These are phyloP conservation scores for Letharia lupina DNA, from an alignment of 495 filamentous ascomycete species.

Conservation along the genomic window DNA sequence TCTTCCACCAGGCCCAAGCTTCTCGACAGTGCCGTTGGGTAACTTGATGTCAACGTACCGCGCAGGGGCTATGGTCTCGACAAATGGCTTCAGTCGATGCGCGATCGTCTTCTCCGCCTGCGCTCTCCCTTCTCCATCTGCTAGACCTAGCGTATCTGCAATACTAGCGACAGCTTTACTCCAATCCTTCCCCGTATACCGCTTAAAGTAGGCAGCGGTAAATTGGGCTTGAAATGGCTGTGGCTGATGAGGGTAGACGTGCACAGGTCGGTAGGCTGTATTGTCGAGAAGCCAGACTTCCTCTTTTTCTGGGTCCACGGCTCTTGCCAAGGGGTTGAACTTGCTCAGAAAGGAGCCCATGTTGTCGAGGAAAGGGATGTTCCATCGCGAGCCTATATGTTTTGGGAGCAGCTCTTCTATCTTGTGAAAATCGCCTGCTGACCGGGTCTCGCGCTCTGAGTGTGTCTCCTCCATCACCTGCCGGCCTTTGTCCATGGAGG, in stretches of 20 bases:
- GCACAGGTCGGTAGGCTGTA: constrained; percentile 57
- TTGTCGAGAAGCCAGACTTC: constrained; percentile 88
- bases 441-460: constrained; percentile 21
- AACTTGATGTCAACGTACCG: constrained; percentile 53
- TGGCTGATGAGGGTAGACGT: constrained; percentile 20
- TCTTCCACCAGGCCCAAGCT: constrained; percentile 37
- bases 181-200: constrained; percentile 54
- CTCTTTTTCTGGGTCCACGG: constrained; percentile 44
- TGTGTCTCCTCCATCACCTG: constrained; percentile 23
- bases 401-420: constrained; percentile 18
- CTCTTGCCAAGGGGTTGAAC: constrained; percentile 33
- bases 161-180: constrained; percentile 61
- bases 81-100: constrained; percentile 63
- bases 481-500: constrained; percentile 20
- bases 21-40: constrained; percentile 31
- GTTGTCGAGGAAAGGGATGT: constrained; percentile 23
- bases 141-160: constrained; percentile 61
- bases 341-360: constrained; percentile 28
- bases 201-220: constrained; percentile 69
- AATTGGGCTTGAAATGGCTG: constrained; percentile 68
- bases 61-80: constrained; percentile 64
- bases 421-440: constrained; percentile 17
- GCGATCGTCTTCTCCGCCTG: constrained; percentile 57
- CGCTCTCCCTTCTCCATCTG: constrained; percentile 46
- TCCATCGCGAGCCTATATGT: constrained; percentile 17